These are phyloP conservation scores for Hyaloscypha hepaticicola DNA, from an alignment of 495 filamentous ascomycete species.

Conservation along the genomic window DNA sequence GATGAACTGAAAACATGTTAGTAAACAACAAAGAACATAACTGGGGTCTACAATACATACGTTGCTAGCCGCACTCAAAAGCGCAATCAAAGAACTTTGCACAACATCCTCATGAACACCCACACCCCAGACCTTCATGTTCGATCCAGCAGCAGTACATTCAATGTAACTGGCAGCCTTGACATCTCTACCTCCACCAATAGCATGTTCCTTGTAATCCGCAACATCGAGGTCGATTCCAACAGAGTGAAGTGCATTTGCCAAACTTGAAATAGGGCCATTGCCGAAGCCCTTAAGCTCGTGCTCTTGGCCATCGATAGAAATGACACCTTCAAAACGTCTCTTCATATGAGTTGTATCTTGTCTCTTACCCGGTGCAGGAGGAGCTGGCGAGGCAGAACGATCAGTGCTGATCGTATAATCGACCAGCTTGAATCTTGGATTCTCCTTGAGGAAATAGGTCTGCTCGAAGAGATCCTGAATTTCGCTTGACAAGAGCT, in stretches of 20 bases:
- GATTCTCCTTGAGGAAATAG: slow-evolving; percentile 79
- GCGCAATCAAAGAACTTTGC: slow-evolving; percentile 85
- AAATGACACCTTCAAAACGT: slow-evolving; percentile 82
- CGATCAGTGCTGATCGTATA: slow-evolving; percentile 90
- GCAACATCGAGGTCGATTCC: slow-evolving; percentile 88
- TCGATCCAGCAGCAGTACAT: slow-evolving; percentile 69
- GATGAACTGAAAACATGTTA: slow-evolving; percentile 47
- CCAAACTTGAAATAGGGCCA: slow-evolving; percentile 85
- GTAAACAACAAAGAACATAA: background rate
- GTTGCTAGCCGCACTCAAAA: slow-evolving; percentile 84
- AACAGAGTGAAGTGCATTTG: slow-evolving; percentile 76
- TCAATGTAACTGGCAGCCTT: slow-evolving; percentile 96
- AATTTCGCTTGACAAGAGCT: slow-evolving; percentile 82
- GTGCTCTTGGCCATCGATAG: slow-evolving; percentile 79
- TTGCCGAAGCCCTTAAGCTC: slow-evolving; percentile 78
- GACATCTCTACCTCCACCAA: slow-evolving; percentile 73
- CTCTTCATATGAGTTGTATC: slow-evolving; percentile 77
- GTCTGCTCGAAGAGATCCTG: slow-evolving; percentile 79
- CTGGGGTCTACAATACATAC: slow-evolving; percentile 52
- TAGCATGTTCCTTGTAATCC: slow-evolving; percentile 96
- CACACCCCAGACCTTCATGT: slow-evolving; percentile 86
- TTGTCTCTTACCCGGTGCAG: slow-evolving; percentile 63
- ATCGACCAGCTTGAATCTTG: slow-evolving; percentile 84
- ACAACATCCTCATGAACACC: slow-evolving; percentile 95
- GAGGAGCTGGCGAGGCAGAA: slow-evolving; percentile 70